Percentiles rank a stretch among this genome's conserved stretches.
phyloP scores from a whole-genome alignment of 306 rosid genomes.

The Inga leiocalycina region DNA sequence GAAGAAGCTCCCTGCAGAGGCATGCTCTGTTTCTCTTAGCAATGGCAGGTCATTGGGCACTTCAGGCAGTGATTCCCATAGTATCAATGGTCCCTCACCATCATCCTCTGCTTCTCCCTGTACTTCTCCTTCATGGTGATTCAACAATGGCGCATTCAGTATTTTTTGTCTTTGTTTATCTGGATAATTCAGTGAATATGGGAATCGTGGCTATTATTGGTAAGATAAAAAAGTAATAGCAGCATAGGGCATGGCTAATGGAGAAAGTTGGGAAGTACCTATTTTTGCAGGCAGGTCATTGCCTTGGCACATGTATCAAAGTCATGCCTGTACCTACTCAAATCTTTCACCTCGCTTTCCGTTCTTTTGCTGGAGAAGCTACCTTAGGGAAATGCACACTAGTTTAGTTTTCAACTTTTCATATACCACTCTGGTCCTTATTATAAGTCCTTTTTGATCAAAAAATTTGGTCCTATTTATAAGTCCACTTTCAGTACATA shows the following conservation, averaged over 20 bases:
- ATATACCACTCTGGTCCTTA: no score
- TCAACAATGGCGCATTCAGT: conserved; percentile 27
- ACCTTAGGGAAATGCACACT: conserved; percentile 32
- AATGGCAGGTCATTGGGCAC: conserved; percentile 64
- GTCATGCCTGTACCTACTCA: conserved; percentile 45
- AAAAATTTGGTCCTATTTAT: no score
- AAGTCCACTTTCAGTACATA: no score
- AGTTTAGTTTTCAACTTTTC: background rate
- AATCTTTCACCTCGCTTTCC: conserved; percentile 20
- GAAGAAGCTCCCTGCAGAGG: conserved; percentile 83
- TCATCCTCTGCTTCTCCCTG: conserved; percentile 79
- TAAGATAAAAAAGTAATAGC: background rate
- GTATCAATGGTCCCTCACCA: conserved; percentile 57
- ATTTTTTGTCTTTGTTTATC: background rate
- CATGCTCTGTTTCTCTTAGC: conserved; percentile 70
- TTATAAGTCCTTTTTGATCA: no score
- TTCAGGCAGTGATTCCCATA: conserved; percentile 73
- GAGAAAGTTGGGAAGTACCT: conserved; percentile 26
- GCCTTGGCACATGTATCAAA: conserved; percentile 46
- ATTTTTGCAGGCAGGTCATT: conserved; percentile 56
- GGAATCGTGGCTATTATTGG: background rate
- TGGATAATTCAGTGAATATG: conserved; percentile 29
- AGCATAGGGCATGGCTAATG: conserved; percentile 4
- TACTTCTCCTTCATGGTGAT: conserved; percentile 94
- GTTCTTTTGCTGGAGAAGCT: background rate